Conservation (phyloP, 169 alveolate species). For the Cryptosporidium meleagridis region DNA sequence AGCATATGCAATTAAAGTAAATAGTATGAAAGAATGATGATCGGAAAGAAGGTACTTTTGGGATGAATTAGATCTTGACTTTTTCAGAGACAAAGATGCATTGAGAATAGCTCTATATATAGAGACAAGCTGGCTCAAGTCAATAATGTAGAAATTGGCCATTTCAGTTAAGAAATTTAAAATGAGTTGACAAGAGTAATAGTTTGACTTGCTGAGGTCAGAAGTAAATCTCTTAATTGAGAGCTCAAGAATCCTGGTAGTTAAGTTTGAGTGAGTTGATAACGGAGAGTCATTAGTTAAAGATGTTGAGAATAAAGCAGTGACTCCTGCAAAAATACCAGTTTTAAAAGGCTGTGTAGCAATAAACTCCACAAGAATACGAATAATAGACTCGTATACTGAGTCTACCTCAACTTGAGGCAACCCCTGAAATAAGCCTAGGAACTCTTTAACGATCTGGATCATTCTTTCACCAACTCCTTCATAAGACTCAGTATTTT, state of each 20-base stretch:
- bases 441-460: slow-evolving; percentile 7
- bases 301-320: slow-evolving; percentile 71
- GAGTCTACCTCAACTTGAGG: slow-evolving; percentile 10
- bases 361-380: slow-evolving; percentile 35
- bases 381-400: background rate
- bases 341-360: slow-evolving; percentile 67
- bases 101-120: slow-evolving; percentile 38
- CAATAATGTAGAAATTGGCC: slow-evolving; percentile 32
- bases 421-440: background rate
- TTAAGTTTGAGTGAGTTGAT: slow-evolving; percentile 1
- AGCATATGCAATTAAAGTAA: slow-evolving; percentile 55
- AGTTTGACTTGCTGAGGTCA: slow-evolving; percentile 36
- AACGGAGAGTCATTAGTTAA: slow-evolving; percentile 32
- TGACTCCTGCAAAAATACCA: slow-evolving; percentile 68
- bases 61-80: background rate
- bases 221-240: slow-evolving; percentile 24
- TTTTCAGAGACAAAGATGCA: slow-evolving; percentile 9
- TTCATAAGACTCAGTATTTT: slow-evolving; percentile 58
- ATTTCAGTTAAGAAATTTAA: slow-evolving; percentile 50
- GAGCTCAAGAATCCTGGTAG: slow-evolving; percentile 20
- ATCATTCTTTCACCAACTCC: slow-evolving; percentile 67
- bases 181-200: slow-evolving; percentile 8
- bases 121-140: slow-evolving; percentile 17
- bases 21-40: slow-evolving; percentile 43
- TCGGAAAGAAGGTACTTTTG: background rate